A percentile compares a stretch with the other conserved stretches of the same genome.
Evolutionary conservation across 805 yeast species (phyloP).

Genomic region (Wickerhamiella bombiphila): DNA sequence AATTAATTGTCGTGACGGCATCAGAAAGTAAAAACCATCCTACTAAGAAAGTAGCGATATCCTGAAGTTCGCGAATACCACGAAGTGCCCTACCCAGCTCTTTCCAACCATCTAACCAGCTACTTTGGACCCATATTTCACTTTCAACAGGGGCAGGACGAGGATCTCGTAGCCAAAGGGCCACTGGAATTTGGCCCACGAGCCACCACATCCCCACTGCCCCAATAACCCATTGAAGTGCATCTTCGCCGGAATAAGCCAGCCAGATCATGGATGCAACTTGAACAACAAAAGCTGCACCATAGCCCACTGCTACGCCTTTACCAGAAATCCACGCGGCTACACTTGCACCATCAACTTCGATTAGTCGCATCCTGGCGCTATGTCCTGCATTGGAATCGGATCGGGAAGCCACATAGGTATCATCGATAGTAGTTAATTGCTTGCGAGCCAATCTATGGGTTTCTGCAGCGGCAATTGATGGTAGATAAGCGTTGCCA

Average conservation of each 20-base stretch:
- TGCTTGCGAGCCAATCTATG: conserved; percentile 5
- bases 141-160: conserved; percentile 2
- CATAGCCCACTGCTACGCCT: conserved; percentile 60
- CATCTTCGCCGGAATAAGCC: conserved; percentile 10
- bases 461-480: conserved; percentile 26
- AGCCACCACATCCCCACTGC: conserved; percentile 71
- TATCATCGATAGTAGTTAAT: conserved; percentile 11
- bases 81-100: conserved; percentile 41
- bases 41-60: conserved; percentile 47
- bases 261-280: conserved; percentile 35
- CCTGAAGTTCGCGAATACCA: conserved; percentile 45
- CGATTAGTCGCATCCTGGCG: too few species aligned
- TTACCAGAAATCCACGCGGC: conserved; percentile 28
- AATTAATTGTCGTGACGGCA: conserved; percentile 61
- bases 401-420: conserved; percentile 12
- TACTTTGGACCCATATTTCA: conserved; percentile 5
- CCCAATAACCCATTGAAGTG: conserved; percentile 41
- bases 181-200: conserved; percentile 49
- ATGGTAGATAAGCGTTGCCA: conserved; percentile 60
- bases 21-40: conserved; percentile 74
- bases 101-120: conserved; percentile 39
- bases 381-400: conserved; percentile 13
- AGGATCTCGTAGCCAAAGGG: conserved; percentile 30
- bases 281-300: conserved; percentile 56
- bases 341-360: not conserved